Base-by-base conservation (phyloP, 768 basidiomycete genomes). In the Auricularia heimuer region DNA sequence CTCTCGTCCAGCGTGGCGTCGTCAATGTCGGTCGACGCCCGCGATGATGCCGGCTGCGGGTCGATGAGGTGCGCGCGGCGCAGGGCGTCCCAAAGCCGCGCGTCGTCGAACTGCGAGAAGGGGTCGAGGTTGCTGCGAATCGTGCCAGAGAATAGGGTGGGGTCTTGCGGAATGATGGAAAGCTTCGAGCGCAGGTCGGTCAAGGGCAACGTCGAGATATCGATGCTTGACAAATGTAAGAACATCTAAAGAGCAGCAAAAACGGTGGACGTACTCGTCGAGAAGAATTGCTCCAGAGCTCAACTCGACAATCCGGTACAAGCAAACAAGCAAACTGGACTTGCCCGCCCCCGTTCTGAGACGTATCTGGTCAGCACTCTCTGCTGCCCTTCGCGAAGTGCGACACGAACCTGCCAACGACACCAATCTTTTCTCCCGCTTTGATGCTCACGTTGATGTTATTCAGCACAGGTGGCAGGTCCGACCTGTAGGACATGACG, bases 91-190 rank as follows among this genome's bases (percentile, higher is more conserved):
- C 91, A 94, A 21, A 97, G 80, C 29, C 81, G 80, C 24, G 84
- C 85, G 72, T 96, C 94, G 67, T 90, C 89, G 67, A 90, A 84
- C 56, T 83, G 74, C 61, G 83, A 85, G 76, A 96, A 95, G 0
- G 95, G 95, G 73, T 97, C 95, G 3, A 97, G 83, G 72, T 98
- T 97, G 54, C 84, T 84, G 62, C 94, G 82, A 24, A 96, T 75
- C 1, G 90, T 92, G 63, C 91, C 92, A 65, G 18, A 71, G 63
- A 65, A 66, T 78, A 85, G 75, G 66, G 87, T 84, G 24, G 90
- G 77, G 69, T 94, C 92, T 73, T 94, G 92, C 3, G 92, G 92
- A 65, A 94, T 92, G 70, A 93, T 92, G 1, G 89, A 83, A 21
- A 92, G 75, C 4, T 80, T 80, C 61, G 77, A 84, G 42, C 90